These are phyloP conservation scores for Xylaria sp. DNA, from an alignment of 2,329 filamentous ascomycete genomes.

Conservation along the genomic window DNA sequence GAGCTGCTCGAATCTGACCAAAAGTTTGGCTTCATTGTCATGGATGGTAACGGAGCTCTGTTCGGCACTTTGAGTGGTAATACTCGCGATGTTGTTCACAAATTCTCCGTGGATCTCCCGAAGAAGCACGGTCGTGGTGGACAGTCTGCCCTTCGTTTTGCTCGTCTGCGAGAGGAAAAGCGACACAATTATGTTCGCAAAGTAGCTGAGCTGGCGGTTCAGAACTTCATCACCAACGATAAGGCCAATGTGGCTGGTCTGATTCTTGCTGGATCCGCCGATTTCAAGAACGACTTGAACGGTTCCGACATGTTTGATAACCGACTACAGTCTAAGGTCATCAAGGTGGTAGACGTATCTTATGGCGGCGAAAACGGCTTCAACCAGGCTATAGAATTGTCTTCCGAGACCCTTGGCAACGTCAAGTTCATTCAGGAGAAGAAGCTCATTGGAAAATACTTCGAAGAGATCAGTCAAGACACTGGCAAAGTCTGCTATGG, in stretches of 20 bases:
- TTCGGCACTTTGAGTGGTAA: conserved; percentile 98
- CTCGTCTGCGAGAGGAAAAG: conserved; percentile 98
- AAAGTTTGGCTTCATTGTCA: conserved; percentile 99
- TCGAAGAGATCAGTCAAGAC: conserved; percentile 98
- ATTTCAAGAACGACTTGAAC: conserved; percentile 99
- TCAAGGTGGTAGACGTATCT: conserved; percentile 99
- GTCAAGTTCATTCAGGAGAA: conserved; percentile 99
- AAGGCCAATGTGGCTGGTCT: conserved; percentile 98
- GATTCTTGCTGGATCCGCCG: conserved; percentile 94
- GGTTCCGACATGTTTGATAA: conserved; percentile 97
- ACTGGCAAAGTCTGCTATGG: conserved; percentile 97
- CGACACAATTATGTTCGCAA: conserved; percentile 99
- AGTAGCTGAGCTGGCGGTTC: conserved; percentile 95
- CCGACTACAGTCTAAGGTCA: conserved; percentile 92
- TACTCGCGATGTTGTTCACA: conserved; percentile 95
- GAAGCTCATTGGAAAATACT: conserved; percentile 99
- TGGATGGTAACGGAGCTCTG: conserved; percentile 98
- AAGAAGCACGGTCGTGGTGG: conserved; percentile 99
- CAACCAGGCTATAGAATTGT: conserved; percentile 98
- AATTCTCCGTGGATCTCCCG: conserved; percentile 97
- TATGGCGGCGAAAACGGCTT: conserved; percentile 99
- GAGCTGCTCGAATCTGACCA: conserved; percentile 98
- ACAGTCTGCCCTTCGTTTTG: conserved; percentile 99
- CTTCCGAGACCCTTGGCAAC: conserved; percentile 94
- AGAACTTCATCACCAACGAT: conserved; percentile 98